Conservation (phyloP, 306 rosid species). For the Sicyos edulis region DNA sequence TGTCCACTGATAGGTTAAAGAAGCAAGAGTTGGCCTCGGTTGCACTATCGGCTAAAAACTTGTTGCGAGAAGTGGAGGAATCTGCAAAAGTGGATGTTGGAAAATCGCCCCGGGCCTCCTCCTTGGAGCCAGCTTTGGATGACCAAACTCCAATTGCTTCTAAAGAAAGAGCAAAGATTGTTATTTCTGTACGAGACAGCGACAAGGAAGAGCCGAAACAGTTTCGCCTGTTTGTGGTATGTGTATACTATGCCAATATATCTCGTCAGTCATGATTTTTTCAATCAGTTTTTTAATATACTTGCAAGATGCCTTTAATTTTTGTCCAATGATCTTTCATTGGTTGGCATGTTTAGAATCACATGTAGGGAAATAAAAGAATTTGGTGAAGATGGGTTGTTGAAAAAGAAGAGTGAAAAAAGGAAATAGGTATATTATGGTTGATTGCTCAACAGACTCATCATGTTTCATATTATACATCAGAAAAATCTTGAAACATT, state of each 20-base stretch:
- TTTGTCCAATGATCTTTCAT: not conserved
- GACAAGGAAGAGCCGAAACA: constrained; percentile 62
- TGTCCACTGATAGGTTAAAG: constrained; percentile 45
- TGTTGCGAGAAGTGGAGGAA: constrained; percentile 50
- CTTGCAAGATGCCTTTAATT: not conserved
- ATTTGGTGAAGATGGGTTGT: not conserved
- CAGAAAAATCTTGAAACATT: not conserved
- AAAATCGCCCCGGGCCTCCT: constrained; percentile 29
- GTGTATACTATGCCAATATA: not conserved
- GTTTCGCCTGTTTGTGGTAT: constrained; percentile 69
- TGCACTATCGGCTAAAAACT: constrained; percentile 54
- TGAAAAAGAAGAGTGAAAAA: not conserved
- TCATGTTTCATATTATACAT: not conserved
- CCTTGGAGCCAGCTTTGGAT: constrained; percentile 26
- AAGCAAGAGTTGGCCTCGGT: constrained; percentile 63
- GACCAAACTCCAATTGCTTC: constrained; percentile 37
- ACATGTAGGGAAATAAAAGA: not conserved
- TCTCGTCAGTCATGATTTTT: not conserved
- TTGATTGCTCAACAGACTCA: not conserved
- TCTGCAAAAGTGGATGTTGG: constrained; percentile 37
- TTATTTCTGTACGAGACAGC: constrained; percentile 70
- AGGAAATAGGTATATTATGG: not conserved
- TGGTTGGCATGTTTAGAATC: constrained; percentile 13
- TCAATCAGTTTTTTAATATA: not conserved
- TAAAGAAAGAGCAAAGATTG: constrained; percentile 54